Percentiles rank a stretch among this genome's conserved stretches.
phyloP scores from a whole-genome alignment of 2,329 filamentous ascomycete species.

The Clonostachys sp. region DNA sequence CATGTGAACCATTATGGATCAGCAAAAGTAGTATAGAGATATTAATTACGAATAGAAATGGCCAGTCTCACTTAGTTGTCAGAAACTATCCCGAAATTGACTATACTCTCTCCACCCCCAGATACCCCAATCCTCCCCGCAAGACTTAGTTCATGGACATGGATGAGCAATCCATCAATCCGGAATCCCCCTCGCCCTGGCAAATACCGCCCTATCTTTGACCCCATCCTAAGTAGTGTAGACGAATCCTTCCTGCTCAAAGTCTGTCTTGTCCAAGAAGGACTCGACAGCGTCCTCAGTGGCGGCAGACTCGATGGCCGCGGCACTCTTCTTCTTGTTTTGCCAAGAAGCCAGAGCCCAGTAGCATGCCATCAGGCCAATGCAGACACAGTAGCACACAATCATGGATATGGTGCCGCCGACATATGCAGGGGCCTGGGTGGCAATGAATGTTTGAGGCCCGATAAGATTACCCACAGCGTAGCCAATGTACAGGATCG shows the following conservation, averaged over 20 bases:
- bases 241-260: constrained; percentile 60
- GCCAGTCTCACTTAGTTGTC: too few relatives aligned
- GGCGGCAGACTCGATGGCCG: too few relatives aligned
- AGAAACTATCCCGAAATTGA: too few relatives aligned
- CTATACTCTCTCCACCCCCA: too few relatives aligned
- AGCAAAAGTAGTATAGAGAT: too few relatives aligned
- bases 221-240: constrained; percentile 43
- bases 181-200: too few relatives aligned
- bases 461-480: constrained; percentile 3
- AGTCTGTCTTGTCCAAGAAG: constrained; percentile 58
- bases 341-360: constrained; percentile 19
- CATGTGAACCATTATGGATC: too few relatives aligned
- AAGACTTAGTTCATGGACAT: too few relatives aligned
- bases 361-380: constrained; percentile 42
- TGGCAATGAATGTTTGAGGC: constrained; percentile 1
- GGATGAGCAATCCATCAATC: too few relatives aligned
- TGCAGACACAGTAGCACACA: constrained; percentile 17
- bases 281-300: constrained; percentile 35
- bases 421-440: constrained; percentile 1
- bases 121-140: too few relatives aligned
- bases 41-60: too few relatives aligned
- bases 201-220: too few relatives aligned
- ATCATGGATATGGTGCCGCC: constrained; percentile 33
- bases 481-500: constrained; percentile 4
- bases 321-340: neutral